Evolutionary conservation across 202 grass and related monocot genomes (phyloP), one percentile per base, ranked within the genome.

Genomic region (Digitaria exilis): DNA sequence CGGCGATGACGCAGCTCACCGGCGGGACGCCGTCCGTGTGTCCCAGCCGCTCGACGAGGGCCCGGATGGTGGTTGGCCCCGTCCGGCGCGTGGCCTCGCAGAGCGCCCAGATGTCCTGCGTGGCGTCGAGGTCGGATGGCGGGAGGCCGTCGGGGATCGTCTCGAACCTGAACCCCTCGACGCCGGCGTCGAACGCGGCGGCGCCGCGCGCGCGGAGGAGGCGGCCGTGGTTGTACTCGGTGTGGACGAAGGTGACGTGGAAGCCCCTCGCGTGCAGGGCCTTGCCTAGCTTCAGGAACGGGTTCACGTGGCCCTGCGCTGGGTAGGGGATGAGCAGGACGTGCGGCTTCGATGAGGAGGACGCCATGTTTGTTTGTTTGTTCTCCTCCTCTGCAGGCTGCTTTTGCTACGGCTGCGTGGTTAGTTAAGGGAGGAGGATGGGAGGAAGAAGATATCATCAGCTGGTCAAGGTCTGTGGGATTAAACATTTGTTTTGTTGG

Each of bases 211-310:
- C 75, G 24, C 64, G 79, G 58, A 80, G 25, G 39, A 89, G 58
- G 45, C 87, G 90, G 43, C 48, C 59, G 70, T 87, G 84, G 84
- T 87, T 92, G 70, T 66, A 84, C 70, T 92, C 90, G n/a, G 77
- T 84, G 86, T 88, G 39, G 73, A 92, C 84, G 83, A 89, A 92
- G 67, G 90, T 92, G 57, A 92, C 68, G 86, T 87, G 80, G 87
- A 87, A 78, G 68, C 75, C 76, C 6, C 80, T 59, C 28, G 78
- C 49, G 80, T 84, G 90, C n/a, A 89, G 87, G 11, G 68, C 45
- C 77, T 86, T 89, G 64, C 84, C 87, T 17, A 92, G 75, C 73
- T 78, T 83, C 42, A 92, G 83, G 67, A 89, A 77, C 51, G 90
- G 87, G 71, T 71, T 89, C 69, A 92, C 85, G 75, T 92, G 90